Evolutionary conservation across 2,329 filamentous ascomycete genomes (phyloP), one percentile per base, ranked within the genome.

Genomic region (Falciphora oryzae): DNA sequence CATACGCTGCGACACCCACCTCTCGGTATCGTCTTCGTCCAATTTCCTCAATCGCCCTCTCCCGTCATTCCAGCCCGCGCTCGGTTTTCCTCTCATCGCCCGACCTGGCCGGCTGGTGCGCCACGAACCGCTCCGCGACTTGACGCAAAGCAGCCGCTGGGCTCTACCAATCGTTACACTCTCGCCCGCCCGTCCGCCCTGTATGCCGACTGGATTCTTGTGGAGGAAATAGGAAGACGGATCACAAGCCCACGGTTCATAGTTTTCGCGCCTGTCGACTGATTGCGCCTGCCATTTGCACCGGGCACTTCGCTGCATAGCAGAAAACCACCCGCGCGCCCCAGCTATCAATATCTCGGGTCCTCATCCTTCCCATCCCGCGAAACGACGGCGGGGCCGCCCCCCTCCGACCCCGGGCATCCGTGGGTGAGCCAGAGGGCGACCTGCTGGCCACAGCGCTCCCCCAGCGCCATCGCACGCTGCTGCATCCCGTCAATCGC

Each of bases 181-280:
- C 64, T 64, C 60, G 61, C 69, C 69, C 65, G 65, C 11, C 60
- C 60, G 62, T 69, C 69, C 65, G 65, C 11, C 61, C 59, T 50
- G 38, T 50, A 8, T 31, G 13, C 28, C 18, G 10, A 18, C 4
- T 22, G 4, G 28, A 59, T 35, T 31, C 58, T 32, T 31, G 6
- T 60, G 27, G 31, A 60, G 31, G 7, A 31, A 60, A 35, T 8
- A 60, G 27, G 27, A 14, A 60, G 18, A 25, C 22, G 11, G 31
- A 35, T 38, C 31, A 27, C 31, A 16, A 50, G 38, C 18, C 16
- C 38, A 22, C 16, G 38, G 38, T 50, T 50, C 18, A 7, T 22
- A 22, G 16, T 10, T 18, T 50, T 6, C 38, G 38, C 38, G 38
- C 38, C 38, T 44, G 38, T 6, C 14, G 38, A 44, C 18, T 44